Evolutionary conservation across 805 yeast genomes (phyloP).

Genomic region (Cyberlindnera japonica): DNA sequence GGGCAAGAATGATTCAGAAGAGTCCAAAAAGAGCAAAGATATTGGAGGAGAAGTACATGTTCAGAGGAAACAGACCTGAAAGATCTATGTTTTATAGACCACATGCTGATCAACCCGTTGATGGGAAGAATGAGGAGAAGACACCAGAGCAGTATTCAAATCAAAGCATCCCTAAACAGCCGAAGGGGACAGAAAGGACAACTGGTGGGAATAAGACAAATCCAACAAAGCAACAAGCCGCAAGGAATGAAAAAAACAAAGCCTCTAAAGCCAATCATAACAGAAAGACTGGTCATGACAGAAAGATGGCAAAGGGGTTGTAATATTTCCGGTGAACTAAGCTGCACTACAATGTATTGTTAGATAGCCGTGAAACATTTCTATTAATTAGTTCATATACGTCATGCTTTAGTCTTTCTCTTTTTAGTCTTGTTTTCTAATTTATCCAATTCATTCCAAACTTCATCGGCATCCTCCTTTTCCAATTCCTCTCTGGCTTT

Average conservation of each 20-base stretch:
- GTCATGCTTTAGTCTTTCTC: slow-evolving; percentile 12
- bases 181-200: slow-evolving; percentile 1
- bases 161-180: slow-evolving; percentile 21
- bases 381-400: too few species aligned
- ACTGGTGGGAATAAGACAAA: slow-evolving; percentile 24
- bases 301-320: slow-evolving; percentile 37
- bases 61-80: slow-evolving; percentile 38
- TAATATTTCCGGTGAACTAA: too few species aligned
- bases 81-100: slow-evolving; percentile 17
- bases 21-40: slow-evolving; percentile 59
- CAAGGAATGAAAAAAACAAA: slow-evolving; percentile 52
- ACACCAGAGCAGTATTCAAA: slow-evolving; percentile 16
- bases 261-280: slow-evolving; percentile 60
- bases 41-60: slow-evolving; percentile 59
- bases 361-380: too few species aligned
- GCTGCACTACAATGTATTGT: too few species aligned
- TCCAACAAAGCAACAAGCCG: slow-evolving; percentile 26
- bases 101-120: slow-evolving; percentile 13
- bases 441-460: slow-evolving; percentile 35
- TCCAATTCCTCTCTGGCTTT: slow-evolving; percentile 32
- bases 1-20: slow-evolving; percentile 74
- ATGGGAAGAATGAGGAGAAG: slow-evolving; percentile 9
- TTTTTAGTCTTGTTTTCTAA: slow-evolving; percentile 19
- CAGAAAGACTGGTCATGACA: slow-evolving; percentile 58
- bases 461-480: slow-evolving; percentile 32